Evolutionary conservation across 2,329 filamentous ascomycete species (phyloP).

Genomic region (Xylaria sp.): DNA sequence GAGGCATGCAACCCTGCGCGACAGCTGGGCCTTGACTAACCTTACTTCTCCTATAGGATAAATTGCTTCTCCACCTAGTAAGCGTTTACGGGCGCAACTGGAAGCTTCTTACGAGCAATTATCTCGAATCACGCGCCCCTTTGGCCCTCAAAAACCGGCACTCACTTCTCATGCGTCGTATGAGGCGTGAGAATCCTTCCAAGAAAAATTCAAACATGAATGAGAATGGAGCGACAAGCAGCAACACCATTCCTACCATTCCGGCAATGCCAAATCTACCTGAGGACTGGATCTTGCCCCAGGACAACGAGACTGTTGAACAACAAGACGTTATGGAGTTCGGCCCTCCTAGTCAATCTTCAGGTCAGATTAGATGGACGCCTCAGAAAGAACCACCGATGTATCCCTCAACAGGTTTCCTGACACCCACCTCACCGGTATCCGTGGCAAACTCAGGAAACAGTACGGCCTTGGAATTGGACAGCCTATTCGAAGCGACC

Average conservation of each 20-base stretch:
- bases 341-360: neutral
- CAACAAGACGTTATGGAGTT: constrained; percentile 1
- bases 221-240: neutral
- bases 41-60: neutral
- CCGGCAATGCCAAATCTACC: neutral
- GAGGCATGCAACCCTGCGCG: neutral
- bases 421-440: neutral
- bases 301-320: neutral
- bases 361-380: neutral
- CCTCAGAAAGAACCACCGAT: neutral
- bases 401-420: neutral
- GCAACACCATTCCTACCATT: neutral
- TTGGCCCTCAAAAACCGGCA: neutral
- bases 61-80: neutral
- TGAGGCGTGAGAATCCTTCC: neutral
- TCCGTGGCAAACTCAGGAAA: neutral
- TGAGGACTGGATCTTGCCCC: neutral
- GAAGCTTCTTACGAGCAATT: neutral
- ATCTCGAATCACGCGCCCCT: constrained; percentile 4
- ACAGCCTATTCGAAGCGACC: neutral
- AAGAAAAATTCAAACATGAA: neutral
- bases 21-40: neutral
- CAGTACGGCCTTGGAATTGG: neutral
- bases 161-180: neutral
- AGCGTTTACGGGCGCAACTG: constrained; percentile 4